phyloP scores from a whole-genome alignment of 2,329 filamentous ascomycete genomes.

The Cryphonectria japonica region DNA sequence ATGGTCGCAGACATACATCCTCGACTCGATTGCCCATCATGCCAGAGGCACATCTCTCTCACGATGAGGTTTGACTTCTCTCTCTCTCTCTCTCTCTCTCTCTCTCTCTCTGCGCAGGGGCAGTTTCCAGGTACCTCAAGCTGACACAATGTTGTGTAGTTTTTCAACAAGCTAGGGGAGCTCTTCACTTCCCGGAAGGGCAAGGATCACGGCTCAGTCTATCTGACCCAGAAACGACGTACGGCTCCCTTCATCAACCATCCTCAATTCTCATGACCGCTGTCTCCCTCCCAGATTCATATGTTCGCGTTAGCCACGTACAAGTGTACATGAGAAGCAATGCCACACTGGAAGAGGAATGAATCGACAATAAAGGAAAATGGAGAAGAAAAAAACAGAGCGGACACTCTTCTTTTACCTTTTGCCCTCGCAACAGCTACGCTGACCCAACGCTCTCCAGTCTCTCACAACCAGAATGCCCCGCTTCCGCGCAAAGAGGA shows the following conservation, averaged over 20 bases:
- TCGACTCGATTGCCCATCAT: slow-evolving; percentile 31
- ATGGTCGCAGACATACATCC: background rate
- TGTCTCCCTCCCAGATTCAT: background rate
- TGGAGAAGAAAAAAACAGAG: background rate
- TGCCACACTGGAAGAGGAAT: background rate
- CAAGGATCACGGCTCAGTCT: slow-evolving; percentile 74
- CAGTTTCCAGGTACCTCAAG: background rate
- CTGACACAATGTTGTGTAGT: slow-evolving; percentile 52
- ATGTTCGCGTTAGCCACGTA: background rate
- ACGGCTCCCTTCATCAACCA: slow-evolving; percentile 29
- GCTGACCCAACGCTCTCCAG: slow-evolving; percentile 36
- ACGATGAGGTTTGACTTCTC: slow-evolving; percentile 43
- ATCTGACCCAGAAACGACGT: slow-evolving; percentile 78
- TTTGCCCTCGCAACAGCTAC: background rate
- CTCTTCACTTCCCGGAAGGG: slow-evolving; percentile 70
- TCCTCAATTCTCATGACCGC: background rate
- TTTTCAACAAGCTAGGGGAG: slow-evolving; percentile 70
- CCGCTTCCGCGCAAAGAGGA: slow-evolving; percentile 50
- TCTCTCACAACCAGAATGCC: slow-evolving; percentile 49
- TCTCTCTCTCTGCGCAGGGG: background rate
- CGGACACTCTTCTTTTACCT: background rate
- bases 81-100: too few species aligned
- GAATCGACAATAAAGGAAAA: background rate
- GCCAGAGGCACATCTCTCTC: slow-evolving; percentile 39
- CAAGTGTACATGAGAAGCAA: background rate